These are phyloP conservation scores for Sugiyamaella qingdaonensis DNA, from an alignment of 805 yeast species.

Conservation along the genomic window DNA sequence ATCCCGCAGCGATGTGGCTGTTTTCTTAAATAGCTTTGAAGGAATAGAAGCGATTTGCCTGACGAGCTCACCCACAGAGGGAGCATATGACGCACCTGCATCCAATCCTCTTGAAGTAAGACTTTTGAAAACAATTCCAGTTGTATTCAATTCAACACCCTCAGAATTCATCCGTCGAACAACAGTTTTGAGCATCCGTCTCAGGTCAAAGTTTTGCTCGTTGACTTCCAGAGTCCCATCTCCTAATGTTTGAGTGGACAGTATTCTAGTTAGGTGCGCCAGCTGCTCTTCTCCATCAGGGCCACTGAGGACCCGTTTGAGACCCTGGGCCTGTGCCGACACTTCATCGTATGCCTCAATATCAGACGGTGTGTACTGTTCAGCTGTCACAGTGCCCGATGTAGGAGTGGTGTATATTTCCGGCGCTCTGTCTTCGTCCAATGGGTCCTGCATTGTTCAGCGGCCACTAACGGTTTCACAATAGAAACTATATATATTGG, in stretches of 20 bases:
- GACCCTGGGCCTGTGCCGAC: constrained; percentile 20
- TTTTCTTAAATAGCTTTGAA: constrained; percentile 16
- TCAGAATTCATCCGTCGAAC: constrained; percentile 24
- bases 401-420: background rate
- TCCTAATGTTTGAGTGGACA: constrained; percentile 46
- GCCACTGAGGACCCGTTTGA: constrained; percentile 24
- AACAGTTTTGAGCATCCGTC: constrained; percentile 32
- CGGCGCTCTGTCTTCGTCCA: too few species aligned
- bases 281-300: constrained; percentile 39
- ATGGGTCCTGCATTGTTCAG: too few species aligned
- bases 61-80: constrained; percentile 44
- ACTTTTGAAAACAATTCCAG: constrained; percentile 38
- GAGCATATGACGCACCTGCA: constrained; percentile 41
- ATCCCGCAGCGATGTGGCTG: constrained; percentile 19
- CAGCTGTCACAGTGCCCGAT: background rate
- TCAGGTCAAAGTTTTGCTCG: constrained; percentile 44
- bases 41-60: constrained; percentile 22
- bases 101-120: constrained; percentile 45
- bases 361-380: constrained; percentile 8
- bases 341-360: constrained; percentile 23
- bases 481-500: too few species aligned
- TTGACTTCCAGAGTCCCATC: constrained; percentile 43
- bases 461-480: too few species aligned
- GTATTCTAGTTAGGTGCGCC: constrained; percentile 47
- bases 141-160: constrained; percentile 34